Base-by-base conservation (phyloP, 2,329 filamentous ascomycete species). In the Phialophora verrucosa region DNA sequence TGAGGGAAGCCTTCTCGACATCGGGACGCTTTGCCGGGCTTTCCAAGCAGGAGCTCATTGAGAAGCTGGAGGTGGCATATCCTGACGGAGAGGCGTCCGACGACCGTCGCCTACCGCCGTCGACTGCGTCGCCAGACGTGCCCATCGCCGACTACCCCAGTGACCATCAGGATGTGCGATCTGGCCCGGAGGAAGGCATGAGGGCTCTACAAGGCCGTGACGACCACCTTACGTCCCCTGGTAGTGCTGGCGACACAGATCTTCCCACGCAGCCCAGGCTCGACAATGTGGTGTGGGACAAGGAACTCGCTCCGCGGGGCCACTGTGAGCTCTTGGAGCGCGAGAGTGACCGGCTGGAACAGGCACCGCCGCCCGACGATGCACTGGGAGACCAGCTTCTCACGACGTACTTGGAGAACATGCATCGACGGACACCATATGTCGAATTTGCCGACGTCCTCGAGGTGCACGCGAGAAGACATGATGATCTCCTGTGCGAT, bases 401-500 rank as follows among this genome's bases (percentile, higher is more conserved):
- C 51, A 23, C 27, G n/a, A 29, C 51, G 14, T 54, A 54, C 25
- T 25, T 54, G 14, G 51, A 54, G 27, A 25, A 54, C 11, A 54
- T 54, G 27, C 51, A 54, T 31, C 51, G 8, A 10, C 51, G 51
- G 14, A 27, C 25, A 17, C 20, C 27, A 25, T 54, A 20, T 31
- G 12, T 54, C 14, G 25, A 54, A 31, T 54, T 31, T 54, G 17
- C 25, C 51, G 51, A 23, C 17, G 20, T 49, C 17, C 20, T 32
- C 31, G 53, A 17, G 17, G 53, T 35, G 53, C 53, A 17, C 23
- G 29, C 53, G 11, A 55, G 23, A n/a, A 23, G 23, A 31, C n/a
- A 29, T 14, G 14, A 2, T 8, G 23, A n/a, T 29, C 31, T 17
- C 6, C 29, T 31, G 29, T 7, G 29, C 29, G 29, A 31, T 31